These are phyloP conservation scores for Spinellus fusiger DNA, from an alignment of 192 early-diverging fungal species.

Conservation along the genomic window DNA sequence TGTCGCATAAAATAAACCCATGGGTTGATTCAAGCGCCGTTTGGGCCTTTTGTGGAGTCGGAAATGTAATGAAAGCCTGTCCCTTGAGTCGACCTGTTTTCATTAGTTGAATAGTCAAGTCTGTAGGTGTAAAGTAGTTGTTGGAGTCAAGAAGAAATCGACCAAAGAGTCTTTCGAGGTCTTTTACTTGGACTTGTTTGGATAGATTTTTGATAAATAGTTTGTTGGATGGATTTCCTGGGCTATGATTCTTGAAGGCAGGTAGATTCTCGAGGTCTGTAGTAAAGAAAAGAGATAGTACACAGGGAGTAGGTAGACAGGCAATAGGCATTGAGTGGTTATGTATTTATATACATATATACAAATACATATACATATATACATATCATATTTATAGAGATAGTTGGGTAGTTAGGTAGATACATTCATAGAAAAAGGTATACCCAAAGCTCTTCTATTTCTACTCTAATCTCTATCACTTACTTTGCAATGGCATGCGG, in stretches of 20 bases:
- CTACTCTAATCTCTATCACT: background rate
- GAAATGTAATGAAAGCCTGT: conserved; percentile 43
- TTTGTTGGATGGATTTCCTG: conserved; percentile 27
- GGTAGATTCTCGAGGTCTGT: conserved; percentile 35
- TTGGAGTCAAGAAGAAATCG: conserved; percentile 14
- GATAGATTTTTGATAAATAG: conserved; percentile 43
- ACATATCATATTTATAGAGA: too few species aligned
- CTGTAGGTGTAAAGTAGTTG: background rate
- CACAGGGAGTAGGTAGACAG: too few species aligned
- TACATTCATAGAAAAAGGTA: too few species aligned
- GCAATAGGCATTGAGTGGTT: too few species aligned
- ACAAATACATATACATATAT: too few species aligned
- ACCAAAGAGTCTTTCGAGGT: conserved; percentile 28
- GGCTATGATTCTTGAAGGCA: conserved; percentile 34
- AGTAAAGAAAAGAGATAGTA: too few species aligned
- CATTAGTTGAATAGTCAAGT: conserved; percentile 35
- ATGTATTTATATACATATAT: too few species aligned
- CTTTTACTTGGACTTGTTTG: conserved; percentile 28
- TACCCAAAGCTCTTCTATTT: background rate
- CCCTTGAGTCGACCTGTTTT: conserved; percentile 35
- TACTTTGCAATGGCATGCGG: background rate
- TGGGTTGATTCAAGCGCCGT: conserved; percentile 31
- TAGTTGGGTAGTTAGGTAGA: too few species aligned
- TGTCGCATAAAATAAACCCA: conserved; percentile 34
- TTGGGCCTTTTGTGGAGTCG: conserved; percentile 16